Evolutionary conservation across 2,329 filamentous ascomycete genomes (phyloP).

Genomic region (Claviceps purpurea): DNA sequence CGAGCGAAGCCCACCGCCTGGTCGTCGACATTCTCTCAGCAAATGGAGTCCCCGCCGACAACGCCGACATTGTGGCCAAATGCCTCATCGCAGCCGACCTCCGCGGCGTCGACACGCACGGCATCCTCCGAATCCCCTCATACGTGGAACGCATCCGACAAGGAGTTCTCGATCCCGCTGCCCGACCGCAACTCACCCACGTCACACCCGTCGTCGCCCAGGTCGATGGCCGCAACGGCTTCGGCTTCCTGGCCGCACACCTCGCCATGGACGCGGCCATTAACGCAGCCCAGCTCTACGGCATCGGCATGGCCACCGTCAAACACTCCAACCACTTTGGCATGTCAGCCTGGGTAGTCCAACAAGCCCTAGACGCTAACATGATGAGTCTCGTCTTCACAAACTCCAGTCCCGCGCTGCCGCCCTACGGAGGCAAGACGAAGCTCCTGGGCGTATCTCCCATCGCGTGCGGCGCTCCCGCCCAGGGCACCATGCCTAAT

Average conservation of each 20-base stretch:
- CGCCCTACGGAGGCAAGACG: constrained; percentile 53
- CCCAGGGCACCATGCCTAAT: constrained; percentile 30
- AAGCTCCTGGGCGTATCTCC: constrained; percentile 64
- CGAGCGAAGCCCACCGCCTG: constrained; percentile 31
- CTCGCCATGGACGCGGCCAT: constrained; percentile 55
- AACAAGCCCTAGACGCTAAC: constrained; percentile 58
- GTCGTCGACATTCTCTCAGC: constrained; percentile 41
- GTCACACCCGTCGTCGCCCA: constrained; percentile 59
- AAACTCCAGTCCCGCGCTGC: constrained; percentile 58
- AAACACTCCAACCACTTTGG: constrained; percentile 74
- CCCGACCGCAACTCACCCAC: constrained; percentile 43
- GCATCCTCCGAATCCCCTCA: constrained; percentile 61
- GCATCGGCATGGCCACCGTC: constrained; percentile 64
- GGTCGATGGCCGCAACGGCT: constrained; percentile 55
- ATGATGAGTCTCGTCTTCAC: constrained; percentile 62
- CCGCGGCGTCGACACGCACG: constrained; percentile 68
- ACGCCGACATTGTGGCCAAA: constrained; percentile 50
- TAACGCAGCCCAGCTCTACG: constrained; percentile 47
- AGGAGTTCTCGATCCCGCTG: constrained; percentile 50
- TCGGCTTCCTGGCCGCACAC: constrained; percentile 61
- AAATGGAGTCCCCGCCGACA: constrained; percentile 43
- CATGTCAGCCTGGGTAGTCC: constrained; percentile 70
- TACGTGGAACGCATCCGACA: constrained; percentile 63
- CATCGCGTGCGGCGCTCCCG: constrained; percentile 64
- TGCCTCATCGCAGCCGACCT: constrained; percentile 64